Percentiles rank a stretch among this genome's conserved stretches.
Evolutionary conservation across 1,139 yeast genomes (phyloP).

Genomic region (Spathaspora jeffriesii): DNA sequence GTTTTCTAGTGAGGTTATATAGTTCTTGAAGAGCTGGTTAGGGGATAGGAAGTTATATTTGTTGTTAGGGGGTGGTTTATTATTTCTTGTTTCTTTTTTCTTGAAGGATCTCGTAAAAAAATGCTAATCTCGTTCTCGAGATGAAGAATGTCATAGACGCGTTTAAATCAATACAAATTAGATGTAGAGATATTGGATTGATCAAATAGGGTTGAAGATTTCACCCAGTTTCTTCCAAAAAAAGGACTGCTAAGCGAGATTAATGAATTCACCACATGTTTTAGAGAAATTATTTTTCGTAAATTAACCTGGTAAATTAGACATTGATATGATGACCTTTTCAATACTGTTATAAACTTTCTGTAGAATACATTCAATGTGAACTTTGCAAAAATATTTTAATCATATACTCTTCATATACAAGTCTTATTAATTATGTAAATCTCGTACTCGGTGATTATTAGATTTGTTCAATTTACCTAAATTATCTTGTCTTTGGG

Average conservation of each 20-base stretch:
- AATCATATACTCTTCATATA: too few species aligned
- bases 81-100: background rate
- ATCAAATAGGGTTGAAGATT: too few species aligned
- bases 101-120: background rate
- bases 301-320: background rate
- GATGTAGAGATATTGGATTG: too few species aligned
- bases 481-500: background rate
- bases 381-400: too few species aligned
- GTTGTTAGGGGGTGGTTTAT: background rate
- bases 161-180: background rate
- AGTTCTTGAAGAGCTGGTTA: too few species aligned
- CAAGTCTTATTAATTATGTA: too few species aligned
- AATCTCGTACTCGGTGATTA: too few species aligned
- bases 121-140: background rate
- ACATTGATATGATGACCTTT: background rate
- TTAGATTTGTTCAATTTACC: too few species aligned
- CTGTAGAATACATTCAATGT: too few species aligned
- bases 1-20: too few species aligned
- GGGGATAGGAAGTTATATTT: background rate
- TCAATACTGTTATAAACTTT: too few species aligned
- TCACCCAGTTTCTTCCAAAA: too few species aligned
- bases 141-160: background rate
- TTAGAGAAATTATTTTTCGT: background rate
- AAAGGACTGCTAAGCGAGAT: background rate
- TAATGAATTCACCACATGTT: background rate